A percentile compares a stretch with the other conserved stretches of the same genome.
phyloP scores from a whole-genome alignment of 75 land plant genomes.

The Picea glauca region DNA sequence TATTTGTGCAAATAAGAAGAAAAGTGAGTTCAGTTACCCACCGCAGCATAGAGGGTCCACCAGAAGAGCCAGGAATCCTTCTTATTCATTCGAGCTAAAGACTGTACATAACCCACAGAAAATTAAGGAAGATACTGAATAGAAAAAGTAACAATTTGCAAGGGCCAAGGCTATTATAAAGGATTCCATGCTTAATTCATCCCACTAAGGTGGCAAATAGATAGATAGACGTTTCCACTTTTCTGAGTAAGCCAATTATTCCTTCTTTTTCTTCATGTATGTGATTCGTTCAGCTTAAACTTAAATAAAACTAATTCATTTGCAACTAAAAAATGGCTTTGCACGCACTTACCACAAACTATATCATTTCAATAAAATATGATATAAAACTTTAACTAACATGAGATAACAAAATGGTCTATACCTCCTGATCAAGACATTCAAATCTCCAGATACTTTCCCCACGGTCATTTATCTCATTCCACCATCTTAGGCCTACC shows the following conservation, averaged over 20 bases:
- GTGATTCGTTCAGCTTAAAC: background rate
- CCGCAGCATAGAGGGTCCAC: slow-evolving; percentile 91
- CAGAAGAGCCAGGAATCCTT: slow-evolving; percentile 99
- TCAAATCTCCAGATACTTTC: slow-evolving; percentile 98
- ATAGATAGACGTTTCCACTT: too few species aligned
- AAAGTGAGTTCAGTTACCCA: slow-evolving; percentile 23
- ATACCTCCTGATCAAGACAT: slow-evolving; percentile 90
- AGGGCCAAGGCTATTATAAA: background rate
- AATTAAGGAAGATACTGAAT: background rate
- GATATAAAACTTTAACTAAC: background rate
- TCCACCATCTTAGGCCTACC: slow-evolving; percentile 99
- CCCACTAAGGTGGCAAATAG: too few species aligned
- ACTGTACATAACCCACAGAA: slow-evolving; percentile 27
- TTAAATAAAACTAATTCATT: background rate
- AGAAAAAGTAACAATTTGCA: background rate
- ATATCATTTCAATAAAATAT: background rate
- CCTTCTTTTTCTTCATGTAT: background rate
- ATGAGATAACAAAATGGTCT: background rate
- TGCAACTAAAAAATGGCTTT: background rate
- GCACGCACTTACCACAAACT: too few species aligned
- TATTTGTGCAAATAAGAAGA: too few species aligned
- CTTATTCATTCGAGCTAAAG: slow-evolving; percentile 85
- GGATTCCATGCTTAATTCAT: too few species aligned
- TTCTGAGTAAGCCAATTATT: too few species aligned
- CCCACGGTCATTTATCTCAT: slow-evolving; percentile 93